Conservation (phyloP, 1,284 basidiomycete genomes). For the Ceratobasidium theobromae region DNA sequence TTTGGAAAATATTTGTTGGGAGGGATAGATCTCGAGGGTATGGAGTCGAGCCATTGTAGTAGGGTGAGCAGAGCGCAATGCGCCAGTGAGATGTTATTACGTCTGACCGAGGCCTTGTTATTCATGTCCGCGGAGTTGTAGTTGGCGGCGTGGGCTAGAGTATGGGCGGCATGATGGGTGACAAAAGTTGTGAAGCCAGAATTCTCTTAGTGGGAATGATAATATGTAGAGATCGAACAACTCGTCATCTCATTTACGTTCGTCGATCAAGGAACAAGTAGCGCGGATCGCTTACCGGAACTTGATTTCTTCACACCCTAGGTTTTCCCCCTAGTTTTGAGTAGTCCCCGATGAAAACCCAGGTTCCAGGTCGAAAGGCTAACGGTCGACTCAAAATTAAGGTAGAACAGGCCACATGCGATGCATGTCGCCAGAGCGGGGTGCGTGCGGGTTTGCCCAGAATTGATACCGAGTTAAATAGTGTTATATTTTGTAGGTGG, state of each 20-base stretch:
- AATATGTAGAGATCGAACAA: background rate
- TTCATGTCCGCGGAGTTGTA: too few species aligned
- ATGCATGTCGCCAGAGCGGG: background rate
- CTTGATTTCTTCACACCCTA: background rate
- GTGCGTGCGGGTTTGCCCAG: background rate
- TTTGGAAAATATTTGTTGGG: too few species aligned
- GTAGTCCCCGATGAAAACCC: background rate
- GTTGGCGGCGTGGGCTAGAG: conserved; percentile 48
- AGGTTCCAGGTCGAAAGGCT: background rate
- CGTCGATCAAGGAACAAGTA: background rate
- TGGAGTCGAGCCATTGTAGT: too few species aligned
- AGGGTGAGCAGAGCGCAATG: too few species aligned
- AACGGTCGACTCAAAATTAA: conserved; percentile 15
- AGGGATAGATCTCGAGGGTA: too few species aligned
- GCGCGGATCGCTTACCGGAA: background rate
- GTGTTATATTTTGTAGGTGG: background rate
- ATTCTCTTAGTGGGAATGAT: background rate
- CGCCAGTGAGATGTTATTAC: too few species aligned
- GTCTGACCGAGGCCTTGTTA: too few species aligned
- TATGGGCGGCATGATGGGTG: background rate
- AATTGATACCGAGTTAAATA: background rate
- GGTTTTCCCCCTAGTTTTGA: background rate
- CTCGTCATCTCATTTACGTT: conserved; percentile 4
- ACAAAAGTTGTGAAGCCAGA: conserved; percentile 27
- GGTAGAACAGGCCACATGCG: conserved; percentile 6